Percentiles rank a stretch among this genome's conserved stretches.
Conservation (phyloP, 208 protist species). For the Wallacemonas collosoma region DNA sequence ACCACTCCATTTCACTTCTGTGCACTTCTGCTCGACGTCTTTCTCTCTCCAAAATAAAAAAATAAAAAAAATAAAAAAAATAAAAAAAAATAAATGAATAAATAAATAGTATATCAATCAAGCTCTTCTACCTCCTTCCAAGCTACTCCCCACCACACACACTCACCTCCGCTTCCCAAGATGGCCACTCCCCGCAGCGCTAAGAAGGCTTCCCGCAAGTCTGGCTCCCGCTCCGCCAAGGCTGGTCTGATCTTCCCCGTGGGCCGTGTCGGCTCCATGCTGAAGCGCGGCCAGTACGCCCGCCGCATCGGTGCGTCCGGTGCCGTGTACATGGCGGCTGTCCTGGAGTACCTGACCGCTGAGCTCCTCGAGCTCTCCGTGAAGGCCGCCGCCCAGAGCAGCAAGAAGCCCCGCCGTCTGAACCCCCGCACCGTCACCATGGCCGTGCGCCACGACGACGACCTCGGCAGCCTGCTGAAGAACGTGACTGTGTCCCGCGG, state of each 20-base stretch:
- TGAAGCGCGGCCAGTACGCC: slow-evolving; percentile 96
- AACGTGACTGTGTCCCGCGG: slow-evolving; percentile 81
- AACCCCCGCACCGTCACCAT: slow-evolving; percentile 74
- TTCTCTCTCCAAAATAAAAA: too few relatives aligned
- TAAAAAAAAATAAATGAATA: too few relatives aligned
- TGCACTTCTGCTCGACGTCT: too few relatives aligned
- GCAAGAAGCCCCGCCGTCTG: slow-evolving; percentile 72
- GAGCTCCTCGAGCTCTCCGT: slow-evolving; percentile 86
- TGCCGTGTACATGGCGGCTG: slow-evolving; percentile 59
- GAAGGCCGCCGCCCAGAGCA: slow-evolving; percentile 71
- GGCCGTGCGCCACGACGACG: slow-evolving; percentile 83
- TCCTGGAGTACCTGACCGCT: slow-evolving; percentile 97
- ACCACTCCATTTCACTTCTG: too few relatives aligned
- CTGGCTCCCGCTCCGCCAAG: slow-evolving; percentile 89
- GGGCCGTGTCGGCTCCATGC: slow-evolving; percentile 96
- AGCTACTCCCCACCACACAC: not conserved
- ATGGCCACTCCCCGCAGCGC: slow-evolving; percentile 72
- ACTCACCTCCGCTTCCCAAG: slow-evolving; percentile 1
- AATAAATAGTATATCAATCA: not conserved
- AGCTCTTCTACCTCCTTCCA: not conserved
- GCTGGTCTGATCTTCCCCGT: slow-evolving; percentile 99
- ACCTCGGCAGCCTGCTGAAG: slow-evolving; percentile 52
- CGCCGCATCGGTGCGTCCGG: slow-evolving; percentile 34
- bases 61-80: too few relatives aligned
- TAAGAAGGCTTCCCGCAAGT: slow-evolving; percentile 84